phyloP scores from a whole-genome alignment of 441 rosid species.

The Iberis amara region DNA sequence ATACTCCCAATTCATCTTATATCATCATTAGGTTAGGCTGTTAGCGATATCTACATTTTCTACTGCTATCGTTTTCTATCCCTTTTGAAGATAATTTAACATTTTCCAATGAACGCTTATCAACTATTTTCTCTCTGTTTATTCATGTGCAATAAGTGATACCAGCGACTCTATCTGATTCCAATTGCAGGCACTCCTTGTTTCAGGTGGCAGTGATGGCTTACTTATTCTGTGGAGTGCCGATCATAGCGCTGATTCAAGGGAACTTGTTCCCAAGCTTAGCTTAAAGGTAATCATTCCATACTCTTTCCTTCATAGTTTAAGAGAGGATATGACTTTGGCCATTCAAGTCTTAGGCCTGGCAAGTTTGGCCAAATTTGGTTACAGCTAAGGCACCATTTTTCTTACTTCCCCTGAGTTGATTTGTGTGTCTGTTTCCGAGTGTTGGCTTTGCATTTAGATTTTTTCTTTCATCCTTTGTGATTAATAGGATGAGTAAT shows the following conservation, averaged over 20 bases:
- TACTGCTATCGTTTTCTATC: background rate
- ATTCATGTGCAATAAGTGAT: constrained; percentile 18
- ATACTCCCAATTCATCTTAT: background rate
- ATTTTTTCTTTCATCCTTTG: background rate
- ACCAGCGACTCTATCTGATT: constrained; percentile 17
- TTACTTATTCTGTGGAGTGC: constrained; percentile 93
- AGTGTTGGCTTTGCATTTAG: constrained; percentile 10
- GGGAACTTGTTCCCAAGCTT: constrained; percentile 95
- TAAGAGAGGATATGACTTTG: constrained; percentile 10
- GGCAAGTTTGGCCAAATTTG: constrained; percentile 6
- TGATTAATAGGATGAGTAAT: constrained; percentile 10
- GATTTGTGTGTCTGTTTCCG: constrained; percentile 15
- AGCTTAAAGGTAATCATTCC: constrained; percentile 53
- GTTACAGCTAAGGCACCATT: constrained; percentile 12
- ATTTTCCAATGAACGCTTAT: background rate
- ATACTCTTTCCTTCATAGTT: constrained; percentile 18
- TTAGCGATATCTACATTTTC: background rate
- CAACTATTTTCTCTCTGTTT: constrained; percentile 5
- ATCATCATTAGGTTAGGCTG: constrained; percentile 13
- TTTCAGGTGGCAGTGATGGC: constrained; percentile 95
- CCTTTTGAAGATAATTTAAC: background rate
- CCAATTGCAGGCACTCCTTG: constrained; percentile 79
- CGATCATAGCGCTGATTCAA: constrained; percentile 88
- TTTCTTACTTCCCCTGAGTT: constrained; percentile 12
- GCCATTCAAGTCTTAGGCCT: constrained; percentile 13